Evolutionary conservation across 2,329 filamentous ascomycete genomes (phyloP), one percentile per base, ranked within the genome.

Genomic region (Leptographium lundbergii): DNA sequence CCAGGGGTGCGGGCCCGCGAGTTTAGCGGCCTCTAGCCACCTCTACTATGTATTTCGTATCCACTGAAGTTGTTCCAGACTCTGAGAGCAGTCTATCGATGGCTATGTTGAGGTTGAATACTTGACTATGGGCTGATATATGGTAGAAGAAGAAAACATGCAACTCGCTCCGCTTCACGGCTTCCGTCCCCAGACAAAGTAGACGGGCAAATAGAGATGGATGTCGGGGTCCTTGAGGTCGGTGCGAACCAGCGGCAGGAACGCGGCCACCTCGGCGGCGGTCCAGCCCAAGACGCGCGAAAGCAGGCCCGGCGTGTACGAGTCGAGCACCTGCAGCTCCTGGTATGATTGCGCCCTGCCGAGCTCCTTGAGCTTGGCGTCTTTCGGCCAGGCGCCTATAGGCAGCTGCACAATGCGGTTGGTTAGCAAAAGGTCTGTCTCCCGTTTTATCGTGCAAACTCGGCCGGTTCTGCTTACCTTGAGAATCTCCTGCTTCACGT

Each of bases 351-450:
- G 48, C 7, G 13, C 22, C 29, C n/a, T 22, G 22, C 51, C 57
- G 17, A 59, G 24, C 11, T 77, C 72, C 64, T 79, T 81, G 57
- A 76, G 67, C 45, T 73, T 73, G n/a, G 67, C 67, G 36, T 77
- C 73, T 55, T 72, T 74, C 0, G 76, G 72, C 77, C 77, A 80
- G 4, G 69, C 66, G 61, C 74, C 75, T 53, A 72, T 69, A 0
- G 77, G 76, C 64, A 76, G 72, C 65, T 73, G 17, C 6, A 34
- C 32, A 34, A 34, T 34, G 32, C 32, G 9, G 32, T 10, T 9
- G 32, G 32, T 34, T 34, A 34, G 2, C 32, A 7, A 34, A 34
- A 34, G 32, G 32, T 34, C 32, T 2, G 32, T 9, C 1, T 34
- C 2, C 9, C 32, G 6, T 34, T 10, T 10, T 34, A 10, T 10